phyloP scores from a whole-genome alignment of 345 rosid genomes.

The Camelina laxa region DNA sequence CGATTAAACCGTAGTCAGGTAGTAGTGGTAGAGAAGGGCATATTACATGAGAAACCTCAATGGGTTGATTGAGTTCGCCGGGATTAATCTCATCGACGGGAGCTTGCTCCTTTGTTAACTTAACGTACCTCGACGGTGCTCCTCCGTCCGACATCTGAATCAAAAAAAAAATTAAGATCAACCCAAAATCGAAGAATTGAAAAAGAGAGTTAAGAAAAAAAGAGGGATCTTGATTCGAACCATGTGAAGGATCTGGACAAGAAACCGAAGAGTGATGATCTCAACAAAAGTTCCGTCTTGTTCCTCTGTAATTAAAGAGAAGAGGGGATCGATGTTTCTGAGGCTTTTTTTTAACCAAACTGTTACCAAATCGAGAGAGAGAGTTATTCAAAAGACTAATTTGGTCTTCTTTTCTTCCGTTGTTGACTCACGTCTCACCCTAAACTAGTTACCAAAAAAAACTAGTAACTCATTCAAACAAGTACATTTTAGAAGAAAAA shows the following conservation, averaged over 20 bases:
- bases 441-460: too few relatives aligned
- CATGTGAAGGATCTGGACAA: slow-evolving; percentile 21
- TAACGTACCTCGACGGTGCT: slow-evolving; percentile 77
- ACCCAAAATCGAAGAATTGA: background rate
- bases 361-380: too few relatives aligned
- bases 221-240: background rate
- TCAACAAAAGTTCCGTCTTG: too few relatives aligned
- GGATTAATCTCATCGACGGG: slow-evolving; percentile 79
- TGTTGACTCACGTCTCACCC: too few relatives aligned
- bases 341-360: too few relatives aligned
- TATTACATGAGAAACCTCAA: slow-evolving; percentile 87
- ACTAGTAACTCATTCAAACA: too few relatives aligned
- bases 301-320: too few relatives aligned
- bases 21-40: slow-evolving; percentile 2
- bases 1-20: slow-evolving; percentile 3
- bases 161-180: slow-evolving; percentile 20
- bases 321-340: too few relatives aligned
- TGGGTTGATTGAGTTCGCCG: slow-evolving; percentile 97
- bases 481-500: too few relatives aligned
- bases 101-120: slow-evolving; percentile 77
- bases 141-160: slow-evolving; percentile 79
- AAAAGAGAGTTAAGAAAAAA: background rate
- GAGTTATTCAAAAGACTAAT: too few relatives aligned
- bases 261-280: background rate
- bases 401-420: too few relatives aligned